Conservation (phyloP, 192 early-diverging fungal genomes). For the Globomyces pollinis-pini region DNA sequence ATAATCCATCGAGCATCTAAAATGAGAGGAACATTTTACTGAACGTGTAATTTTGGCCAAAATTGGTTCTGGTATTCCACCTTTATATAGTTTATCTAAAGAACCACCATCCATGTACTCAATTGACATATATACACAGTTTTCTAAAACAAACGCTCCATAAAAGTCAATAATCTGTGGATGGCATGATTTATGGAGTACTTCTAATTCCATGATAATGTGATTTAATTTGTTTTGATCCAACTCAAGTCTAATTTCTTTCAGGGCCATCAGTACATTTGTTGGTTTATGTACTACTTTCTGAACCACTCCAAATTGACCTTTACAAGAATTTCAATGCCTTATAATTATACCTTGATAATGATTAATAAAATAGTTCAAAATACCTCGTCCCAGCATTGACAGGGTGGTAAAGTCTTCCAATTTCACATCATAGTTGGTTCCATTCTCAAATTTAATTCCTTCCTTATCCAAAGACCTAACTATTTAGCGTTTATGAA, state of each 20-base stretch:
- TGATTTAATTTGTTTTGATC: conserved; percentile 81
- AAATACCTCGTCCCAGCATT: conserved; percentile 80
- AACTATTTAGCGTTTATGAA: no score
- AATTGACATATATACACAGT: conserved; percentile 85
- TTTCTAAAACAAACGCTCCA: conserved; percentile 92
- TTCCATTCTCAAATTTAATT: conserved; percentile 85
- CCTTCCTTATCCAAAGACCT: conserved; percentile 82
- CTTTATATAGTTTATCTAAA: conserved; percentile 74
- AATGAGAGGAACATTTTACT: conserved; percentile 27
- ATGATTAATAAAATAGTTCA: no score
- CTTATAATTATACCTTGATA: no score
- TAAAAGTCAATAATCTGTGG: conserved; percentile 97
- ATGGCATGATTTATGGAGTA: conserved; percentile 79
- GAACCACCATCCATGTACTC: conserved; percentile 97
- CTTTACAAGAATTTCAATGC: no score
- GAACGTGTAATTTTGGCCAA: conserved; percentile 66
- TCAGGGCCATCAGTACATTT: conserved; percentile 71
- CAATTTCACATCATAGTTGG: conserved; percentile 82
- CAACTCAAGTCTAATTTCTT: conserved; percentile 89
- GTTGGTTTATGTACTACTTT: conserved; percentile 82
- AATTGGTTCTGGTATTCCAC: conserved; percentile 74
- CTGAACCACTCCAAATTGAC: conserved; percentile 91
- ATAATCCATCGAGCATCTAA: conserved; percentile 73
- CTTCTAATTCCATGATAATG: conserved; percentile 93
- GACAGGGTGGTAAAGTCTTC: conserved; percentile 66